Evolutionary conservation across 352 stramenopile species (phyloP).

Genomic region (Pythium scleroteichum): DNA sequence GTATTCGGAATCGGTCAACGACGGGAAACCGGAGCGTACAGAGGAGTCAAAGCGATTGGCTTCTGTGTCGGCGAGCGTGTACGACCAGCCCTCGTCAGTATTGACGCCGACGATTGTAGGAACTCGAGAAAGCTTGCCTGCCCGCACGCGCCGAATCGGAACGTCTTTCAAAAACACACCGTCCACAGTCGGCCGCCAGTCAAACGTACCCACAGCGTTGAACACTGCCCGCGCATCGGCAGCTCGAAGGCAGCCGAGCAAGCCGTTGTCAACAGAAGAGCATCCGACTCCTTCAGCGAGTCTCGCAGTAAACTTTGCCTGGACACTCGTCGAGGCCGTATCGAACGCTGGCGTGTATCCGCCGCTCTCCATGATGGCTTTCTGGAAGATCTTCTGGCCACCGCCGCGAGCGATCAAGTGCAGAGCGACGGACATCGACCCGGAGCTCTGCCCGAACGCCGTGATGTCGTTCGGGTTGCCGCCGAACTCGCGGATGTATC

Average conservation of each 20-base stretch:
- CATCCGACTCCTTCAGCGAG: constrained; percentile 6
- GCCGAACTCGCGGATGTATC: constrained; percentile 41
- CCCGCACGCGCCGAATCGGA: not conserved
- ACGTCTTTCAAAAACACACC: not conserved
- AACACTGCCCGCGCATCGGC: not conserved
- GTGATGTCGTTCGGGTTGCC: constrained; percentile 41
- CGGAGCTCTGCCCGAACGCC: constrained; percentile 26
- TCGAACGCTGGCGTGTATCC: not conserved
- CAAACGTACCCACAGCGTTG: not conserved
- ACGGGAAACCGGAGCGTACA: not conserved
- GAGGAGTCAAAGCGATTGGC: not conserved
- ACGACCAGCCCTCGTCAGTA: constrained; percentile 10
- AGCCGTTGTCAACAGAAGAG: too few species aligned
- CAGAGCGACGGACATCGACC: not conserved
- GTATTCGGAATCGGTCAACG: not conserved
- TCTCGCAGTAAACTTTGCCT: not conserved
- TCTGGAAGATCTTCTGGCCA: constrained; percentile 18
- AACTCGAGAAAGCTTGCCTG: not conserved
- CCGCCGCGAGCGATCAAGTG: constrained; percentile 21
- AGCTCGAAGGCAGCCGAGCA: constrained; percentile 1
- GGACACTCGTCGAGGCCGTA: not conserved
- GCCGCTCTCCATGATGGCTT: constrained; percentile 20
- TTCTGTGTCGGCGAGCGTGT: not conserved
- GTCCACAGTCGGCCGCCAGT: constrained; percentile 12
- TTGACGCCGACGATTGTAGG: constrained; percentile 13